These are phyloP conservation scores for Clavaria fumosa DNA, from an alignment of 768 basidiomycete species.

Conservation along the genomic window DNA sequence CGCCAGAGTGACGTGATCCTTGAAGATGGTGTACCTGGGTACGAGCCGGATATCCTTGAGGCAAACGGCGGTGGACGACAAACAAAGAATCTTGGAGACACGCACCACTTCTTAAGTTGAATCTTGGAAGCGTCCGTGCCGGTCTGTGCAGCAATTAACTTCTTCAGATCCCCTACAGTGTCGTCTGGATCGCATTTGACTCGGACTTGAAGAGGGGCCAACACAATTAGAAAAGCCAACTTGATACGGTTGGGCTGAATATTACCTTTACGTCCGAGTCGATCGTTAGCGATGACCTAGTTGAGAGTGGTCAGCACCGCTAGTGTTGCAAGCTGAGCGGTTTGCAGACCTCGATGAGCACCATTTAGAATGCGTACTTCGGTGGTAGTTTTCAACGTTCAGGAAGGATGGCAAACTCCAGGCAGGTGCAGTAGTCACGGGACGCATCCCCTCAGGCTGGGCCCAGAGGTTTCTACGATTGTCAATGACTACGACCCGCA, in stretches of 20 bases:
- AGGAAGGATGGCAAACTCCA: no score
- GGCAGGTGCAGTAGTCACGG: no score
- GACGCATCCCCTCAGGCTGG: no score
- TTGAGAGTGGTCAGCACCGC: constrained; percentile 3
- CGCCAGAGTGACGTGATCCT: constrained; percentile 86
- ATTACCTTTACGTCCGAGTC: constrained; percentile 82
- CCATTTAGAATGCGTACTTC: no score
- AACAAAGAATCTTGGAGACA: constrained; percentile 3
- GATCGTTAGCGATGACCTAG: constrained; percentile 90
- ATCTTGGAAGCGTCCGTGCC: constrained; percentile 83
- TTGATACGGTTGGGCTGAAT: constrained; percentile 9
- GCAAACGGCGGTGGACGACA: not conserved
- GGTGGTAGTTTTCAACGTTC: no score
- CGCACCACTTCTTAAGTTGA: constrained; percentile 91
- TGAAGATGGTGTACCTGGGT: constrained; percentile 81
- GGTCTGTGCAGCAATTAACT: constrained; percentile 90
- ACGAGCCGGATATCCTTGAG: not conserved
- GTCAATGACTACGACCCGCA: no score
- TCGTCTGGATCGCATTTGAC: constrained; percentile 94
- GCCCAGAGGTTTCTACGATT: no score
- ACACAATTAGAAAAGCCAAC: not conserved
- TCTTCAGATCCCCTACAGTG: constrained; percentile 95
- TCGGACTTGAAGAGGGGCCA: constrained; percentile 41
- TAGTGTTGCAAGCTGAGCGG: not conserved
- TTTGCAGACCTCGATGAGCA: constrained; percentile 35